Base-by-base conservation (phyloP, 2,329 filamentous ascomycete species). In the Gaeumannomyces sp. region DNA sequence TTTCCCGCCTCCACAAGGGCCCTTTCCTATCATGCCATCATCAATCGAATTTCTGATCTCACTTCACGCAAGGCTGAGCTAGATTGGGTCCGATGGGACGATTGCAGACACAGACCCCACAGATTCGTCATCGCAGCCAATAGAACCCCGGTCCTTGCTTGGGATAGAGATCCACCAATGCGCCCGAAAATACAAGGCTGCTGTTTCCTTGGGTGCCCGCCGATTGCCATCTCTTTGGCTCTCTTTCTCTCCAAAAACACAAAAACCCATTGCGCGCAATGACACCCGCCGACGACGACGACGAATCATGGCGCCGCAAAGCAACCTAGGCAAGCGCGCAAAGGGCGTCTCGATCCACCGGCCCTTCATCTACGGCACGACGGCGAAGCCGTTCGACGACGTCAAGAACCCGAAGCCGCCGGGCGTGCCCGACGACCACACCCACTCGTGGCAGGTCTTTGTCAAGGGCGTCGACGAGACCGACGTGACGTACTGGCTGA, bases 401-500 rank as follows among this genome's bases (percentile, higher is more conserved):
- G 83, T 85, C 68, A 86, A 89, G 70, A 91, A 92, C 73, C 91
- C 92, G 64, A 89, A 91, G 72, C 91, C 92, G 2, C 80, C 87
- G 28, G 85, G 88, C 73, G 86, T 92, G 4, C 92, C 94, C 29
- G 85, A 91, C 67, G 93, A 96, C 76, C 95, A 99, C 81, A 98
- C 94, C 38, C 96, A 98, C 80, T 92, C 91, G 68, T 99, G 95
- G 95, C 89, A 90, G 72, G 92, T 98, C 68, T 98, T 96, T 76
- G 92, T 99, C 65, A 91, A 91, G 73, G 92, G 93, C 60, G 83
- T 97, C 64, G 92, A 96, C 72, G 91, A 92, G 75, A 91, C 92
- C 66, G 92, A 97, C 73, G 90, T 98, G 69, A 93, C 91, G 33
- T 95, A 96, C 77, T 99, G 95, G 93, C 84, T 98, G 69, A 92